Conservation (phyloP, 495 filamentous ascomycete genomes). For the Tuber melanosporum region DNA sequence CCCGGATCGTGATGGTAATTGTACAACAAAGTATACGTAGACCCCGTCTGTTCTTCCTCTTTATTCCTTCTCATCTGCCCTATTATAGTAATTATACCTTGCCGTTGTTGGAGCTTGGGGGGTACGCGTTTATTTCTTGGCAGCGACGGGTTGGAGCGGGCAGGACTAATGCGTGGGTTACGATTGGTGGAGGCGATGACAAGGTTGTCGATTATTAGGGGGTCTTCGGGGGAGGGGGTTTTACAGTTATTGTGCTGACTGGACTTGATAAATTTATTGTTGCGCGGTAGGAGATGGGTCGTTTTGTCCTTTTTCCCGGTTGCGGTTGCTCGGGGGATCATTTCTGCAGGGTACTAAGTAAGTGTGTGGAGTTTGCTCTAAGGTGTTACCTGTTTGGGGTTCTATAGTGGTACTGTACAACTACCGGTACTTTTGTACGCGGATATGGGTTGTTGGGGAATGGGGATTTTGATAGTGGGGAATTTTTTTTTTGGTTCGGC, state of each 20-base stretch:
- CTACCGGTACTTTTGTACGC: background rate
- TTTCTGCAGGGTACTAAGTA: background rate
- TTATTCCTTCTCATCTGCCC: background rate
- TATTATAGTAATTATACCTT: too few species aligned
- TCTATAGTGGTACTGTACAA: background rate
- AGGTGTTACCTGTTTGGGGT: background rate
- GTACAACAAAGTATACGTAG: background rate
- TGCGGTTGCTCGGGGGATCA: background rate
- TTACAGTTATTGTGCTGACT: background rate
- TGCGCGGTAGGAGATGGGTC: background rate
- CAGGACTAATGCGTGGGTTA: background rate
- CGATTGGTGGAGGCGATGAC: background rate
- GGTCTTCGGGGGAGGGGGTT: background rate
- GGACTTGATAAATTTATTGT: background rate
- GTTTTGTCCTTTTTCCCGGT: too few species aligned
- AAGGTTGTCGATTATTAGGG: background rate
- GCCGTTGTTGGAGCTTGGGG: background rate
- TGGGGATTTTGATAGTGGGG: background rate
- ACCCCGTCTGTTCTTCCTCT: background rate
- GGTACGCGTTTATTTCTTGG: conserved; percentile 1
- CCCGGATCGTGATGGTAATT: background rate
- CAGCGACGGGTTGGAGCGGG: background rate
- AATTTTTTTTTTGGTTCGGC: background rate
- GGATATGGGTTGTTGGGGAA: background rate
- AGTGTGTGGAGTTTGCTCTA: too few species aligned